Evolutionary conservation across 768 basidiomycete genomes (phyloP), one percentile per base, ranked within the genome.

Genomic region (Psilocybe tampanensis): DNA sequence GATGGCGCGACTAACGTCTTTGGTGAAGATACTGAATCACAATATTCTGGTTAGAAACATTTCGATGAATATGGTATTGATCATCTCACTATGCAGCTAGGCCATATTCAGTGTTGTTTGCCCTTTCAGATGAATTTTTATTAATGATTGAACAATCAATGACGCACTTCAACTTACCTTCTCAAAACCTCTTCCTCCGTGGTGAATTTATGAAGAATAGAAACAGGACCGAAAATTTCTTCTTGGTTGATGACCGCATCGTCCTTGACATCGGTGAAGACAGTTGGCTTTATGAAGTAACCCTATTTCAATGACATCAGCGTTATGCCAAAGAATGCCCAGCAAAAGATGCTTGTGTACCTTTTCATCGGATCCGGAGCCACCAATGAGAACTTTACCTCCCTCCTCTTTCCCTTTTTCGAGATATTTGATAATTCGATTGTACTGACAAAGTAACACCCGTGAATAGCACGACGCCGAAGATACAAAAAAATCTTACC

Each of bases 51-150:
- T 17, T 17, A 13, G 2, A 3, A 24, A 17, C 22, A 17, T 15
- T 13, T n/a, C 26, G 44, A 12, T 2, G 17, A 47, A 12, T 5
- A 42, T 42, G n/a, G 11, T n/a, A 32, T 39, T 13, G 15, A n/a
- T 4, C 15, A 2, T 36, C 53, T 19, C 22, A 54, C 53, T 55
- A 47, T 19, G 45, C n/a, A 15, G 90, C 90, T 32, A 94, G 81
- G 34, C 94, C 94, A 72, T 93, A 92, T 6, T 50, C 77, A 0
- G 88, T 86, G 68, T 94, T 84, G 74, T 95, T 95, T 36, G 90
- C 93, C 23, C 44, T 56, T 6, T 21, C 13, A 15, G 7, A 33
- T 34, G 5, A 8, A 9, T 5, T 11, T n/a, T 29, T 3, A 18
- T 23, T 12, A n/a, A 3, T 8, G 29, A 39, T 13, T 13, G 21